These are phyloP conservation scores for Nigrograna mackinnonii DNA, from an alignment of 2,329 filamentous ascomycete genomes.

Conservation along the genomic window DNA sequence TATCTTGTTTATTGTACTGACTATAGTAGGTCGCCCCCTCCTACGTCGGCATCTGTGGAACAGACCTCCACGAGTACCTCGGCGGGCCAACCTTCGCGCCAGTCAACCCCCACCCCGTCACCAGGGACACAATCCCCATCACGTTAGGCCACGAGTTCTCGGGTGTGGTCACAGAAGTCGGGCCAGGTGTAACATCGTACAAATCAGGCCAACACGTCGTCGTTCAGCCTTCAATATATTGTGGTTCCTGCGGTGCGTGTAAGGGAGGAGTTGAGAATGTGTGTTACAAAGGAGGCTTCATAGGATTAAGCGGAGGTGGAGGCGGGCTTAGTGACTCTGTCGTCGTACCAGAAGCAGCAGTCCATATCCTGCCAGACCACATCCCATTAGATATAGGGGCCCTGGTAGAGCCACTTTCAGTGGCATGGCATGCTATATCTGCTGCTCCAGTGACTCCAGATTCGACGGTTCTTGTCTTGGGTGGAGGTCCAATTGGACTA, in stretches of 20 bases:
- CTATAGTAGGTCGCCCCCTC: slow-evolving; percentile 42
- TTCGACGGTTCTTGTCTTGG: slow-evolving; percentile 59
- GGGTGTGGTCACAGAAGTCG: slow-evolving; percentile 63
- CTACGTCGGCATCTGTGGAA: slow-evolving; percentile 59
- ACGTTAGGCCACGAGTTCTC: slow-evolving; percentile 69
- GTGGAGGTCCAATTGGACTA: slow-evolving; percentile 66
- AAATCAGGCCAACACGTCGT: slow-evolving; percentile 60
- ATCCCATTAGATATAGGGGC: slow-evolving; percentile 59
- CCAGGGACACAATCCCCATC: slow-evolving; percentile 60
- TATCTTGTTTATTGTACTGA: not conserved
- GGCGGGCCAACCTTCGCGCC: slow-evolving; percentile 55
- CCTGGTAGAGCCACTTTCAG: slow-evolving; percentile 65
- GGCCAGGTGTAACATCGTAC: slow-evolving; percentile 51
- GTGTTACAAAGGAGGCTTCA: slow-evolving; percentile 60
- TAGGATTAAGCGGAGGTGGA: slow-evolving; percentile 54
- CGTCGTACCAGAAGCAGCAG: slow-evolving; percentile 54
- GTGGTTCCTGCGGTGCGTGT: slow-evolving; percentile 61
- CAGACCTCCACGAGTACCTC: slow-evolving; percentile 58
- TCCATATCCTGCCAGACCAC: slow-evolving; percentile 56
- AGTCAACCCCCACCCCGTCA: slow-evolving; percentile 59
- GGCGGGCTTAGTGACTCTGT: slow-evolving; percentile 61
- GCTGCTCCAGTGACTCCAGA: slow-evolving; percentile 51
- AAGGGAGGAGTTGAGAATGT: slow-evolving; percentile 57
- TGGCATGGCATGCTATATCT: slow-evolving; percentile 67
- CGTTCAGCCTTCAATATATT: slow-evolving; percentile 64